Conservation (phyloP, 169 alveolate species). For the Amoebophrya sp. region DNA sequence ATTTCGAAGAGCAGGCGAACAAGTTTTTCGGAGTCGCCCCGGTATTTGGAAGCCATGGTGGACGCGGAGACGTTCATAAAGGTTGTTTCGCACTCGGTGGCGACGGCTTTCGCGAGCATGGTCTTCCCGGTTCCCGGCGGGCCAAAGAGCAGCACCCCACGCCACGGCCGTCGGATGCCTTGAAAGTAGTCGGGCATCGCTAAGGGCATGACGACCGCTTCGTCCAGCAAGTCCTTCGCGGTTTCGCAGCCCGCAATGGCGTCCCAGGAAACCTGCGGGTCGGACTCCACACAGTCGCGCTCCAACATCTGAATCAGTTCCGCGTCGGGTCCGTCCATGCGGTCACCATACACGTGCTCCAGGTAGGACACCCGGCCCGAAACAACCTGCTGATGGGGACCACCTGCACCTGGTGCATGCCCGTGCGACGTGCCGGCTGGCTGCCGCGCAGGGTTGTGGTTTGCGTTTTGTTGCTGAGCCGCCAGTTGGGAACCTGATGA, state of each 20-base stretch:
- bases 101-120: conserved; percentile 86
- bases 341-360: conserved; percentile 40
- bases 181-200: conserved; percentile 77
- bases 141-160: conserved; percentile 84
- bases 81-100: conserved; percentile 72
- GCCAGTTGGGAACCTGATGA: no score
- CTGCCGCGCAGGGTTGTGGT: no score
- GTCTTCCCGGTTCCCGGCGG: conserved; percentile 95
- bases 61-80: conserved; percentile 83
- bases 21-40: conserved; percentile 87
- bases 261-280: conserved; percentile 61
- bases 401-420: no score
- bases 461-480: no score
- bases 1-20: conserved; percentile 73
- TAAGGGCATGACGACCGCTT: conserved; percentile 82
- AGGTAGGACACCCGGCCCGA: conserved; percentile 36
- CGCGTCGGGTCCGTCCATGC: conserved; percentile 43
- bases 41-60: conserved; percentile 82
- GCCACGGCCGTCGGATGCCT: conserved; percentile 85
- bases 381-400: no score
- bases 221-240: conserved; percentile 79
- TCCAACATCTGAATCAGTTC: conserved; percentile 38
- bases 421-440: no score
- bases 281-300: conserved; percentile 40
- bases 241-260: conserved; percentile 76